Percentiles rank a stretch among this genome's conserved stretches.
Conservation (phyloP, 441 rosid genomes). For the Cnidoscolus chayamansa region DNA sequence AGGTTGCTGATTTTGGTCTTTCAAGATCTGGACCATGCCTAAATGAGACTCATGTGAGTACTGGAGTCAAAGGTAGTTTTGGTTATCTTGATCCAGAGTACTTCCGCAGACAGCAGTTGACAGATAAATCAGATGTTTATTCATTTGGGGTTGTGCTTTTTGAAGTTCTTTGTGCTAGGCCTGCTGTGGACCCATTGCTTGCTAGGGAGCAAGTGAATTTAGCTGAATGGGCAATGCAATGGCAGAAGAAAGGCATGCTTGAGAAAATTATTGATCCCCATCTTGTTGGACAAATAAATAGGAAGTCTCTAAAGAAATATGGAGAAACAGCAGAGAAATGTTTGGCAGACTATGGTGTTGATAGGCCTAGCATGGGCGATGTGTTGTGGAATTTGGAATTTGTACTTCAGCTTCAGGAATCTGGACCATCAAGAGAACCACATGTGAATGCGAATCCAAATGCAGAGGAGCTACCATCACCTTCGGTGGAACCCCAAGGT, state of each 20-base stretch:
- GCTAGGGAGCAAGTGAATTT: constrained; percentile 78
- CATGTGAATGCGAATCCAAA: constrained; percentile 26
- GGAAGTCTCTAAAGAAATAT: constrained; percentile 62
- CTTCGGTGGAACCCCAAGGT: constrained; percentile 26
- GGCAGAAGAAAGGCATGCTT: constrained; percentile 82
- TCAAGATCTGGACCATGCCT: constrained; percentile 87
- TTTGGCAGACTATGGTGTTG: constrained; percentile 85
- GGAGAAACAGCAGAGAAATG: constrained; percentile 94
- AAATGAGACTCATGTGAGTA: constrained; percentile 82
- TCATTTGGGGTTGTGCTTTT: constrained; percentile 82
- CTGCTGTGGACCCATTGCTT: constrained; percentile 82
- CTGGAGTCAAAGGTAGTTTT: constrained; percentile 88
- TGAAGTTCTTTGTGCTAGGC: constrained; percentile 85
- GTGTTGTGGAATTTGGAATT: constrained; percentile 85
- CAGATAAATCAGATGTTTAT: constrained; percentile 85
- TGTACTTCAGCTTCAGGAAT: constrained; percentile 69
- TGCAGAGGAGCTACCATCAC: constrained; percentile 15
- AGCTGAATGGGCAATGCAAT: constrained; percentile 91
- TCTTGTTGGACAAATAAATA: constrained; percentile 56
- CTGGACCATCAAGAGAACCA: constrained; percentile 39
- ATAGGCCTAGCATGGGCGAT: constrained; percentile 87
- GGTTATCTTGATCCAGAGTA: constrained; percentile 95
- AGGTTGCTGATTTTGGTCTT: constrained; percentile 95
- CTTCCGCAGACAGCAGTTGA: constrained; percentile 84
- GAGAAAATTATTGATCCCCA: constrained; percentile 59